Conservation (phyloP, 371 early-diverging fungal species). For the Rhizoclosmatium hyalinum region DNA sequence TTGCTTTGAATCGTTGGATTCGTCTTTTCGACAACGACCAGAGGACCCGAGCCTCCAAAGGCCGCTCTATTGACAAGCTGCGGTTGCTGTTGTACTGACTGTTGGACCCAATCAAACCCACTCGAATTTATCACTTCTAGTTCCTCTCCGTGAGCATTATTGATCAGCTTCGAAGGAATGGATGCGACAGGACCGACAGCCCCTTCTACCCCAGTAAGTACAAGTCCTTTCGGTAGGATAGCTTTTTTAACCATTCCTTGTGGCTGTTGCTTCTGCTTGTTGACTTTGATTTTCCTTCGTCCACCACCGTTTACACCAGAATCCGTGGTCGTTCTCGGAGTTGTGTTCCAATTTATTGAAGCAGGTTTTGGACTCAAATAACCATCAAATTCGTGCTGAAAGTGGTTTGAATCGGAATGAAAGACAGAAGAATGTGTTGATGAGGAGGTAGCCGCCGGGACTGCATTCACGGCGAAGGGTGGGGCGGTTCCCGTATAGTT, state of each 20-base stretch:
- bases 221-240: neutral
- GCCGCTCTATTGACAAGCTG: neutral
- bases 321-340: neutral
- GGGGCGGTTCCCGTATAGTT: neutral
- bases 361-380: neutral
- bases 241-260: neutral
- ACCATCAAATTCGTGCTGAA: neutral
- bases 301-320: neutral
- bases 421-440: neutral
- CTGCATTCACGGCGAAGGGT: constrained; percentile 17
- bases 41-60: neutral
- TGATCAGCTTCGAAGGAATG: neutral
- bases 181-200: neutral
- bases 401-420: neutral
- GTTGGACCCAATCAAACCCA: neutral
- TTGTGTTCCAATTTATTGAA: neutral
- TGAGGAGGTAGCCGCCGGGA: neutral
- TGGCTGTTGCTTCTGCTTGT: neutral
- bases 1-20: constrained; percentile 4
- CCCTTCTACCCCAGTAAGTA: neutral
- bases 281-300: neutral
- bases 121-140: neutral
- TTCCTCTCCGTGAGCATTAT: neutral
- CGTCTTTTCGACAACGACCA: neutral
- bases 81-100: neutral